Conservation (phyloP, 108 stramenopile genomes). For the Skeletonema grethae region DNA sequence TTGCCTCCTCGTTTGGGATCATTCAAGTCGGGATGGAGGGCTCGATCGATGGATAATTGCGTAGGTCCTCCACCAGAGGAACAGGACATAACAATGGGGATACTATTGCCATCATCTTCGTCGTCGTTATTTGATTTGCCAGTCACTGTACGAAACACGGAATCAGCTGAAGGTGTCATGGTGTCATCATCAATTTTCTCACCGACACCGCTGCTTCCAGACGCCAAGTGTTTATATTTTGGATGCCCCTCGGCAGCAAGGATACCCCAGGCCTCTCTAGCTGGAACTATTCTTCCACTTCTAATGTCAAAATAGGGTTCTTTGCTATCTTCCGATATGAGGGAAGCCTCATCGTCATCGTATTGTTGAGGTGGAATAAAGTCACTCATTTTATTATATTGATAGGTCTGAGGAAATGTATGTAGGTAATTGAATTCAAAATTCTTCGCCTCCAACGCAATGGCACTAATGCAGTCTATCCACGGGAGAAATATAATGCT, state of each 20-base stretch:
- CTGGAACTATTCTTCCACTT: conserved; percentile 22
- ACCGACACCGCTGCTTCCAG: not conserved
- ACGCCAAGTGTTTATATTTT: conserved; percentile 8
- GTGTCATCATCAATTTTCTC: not conserved
- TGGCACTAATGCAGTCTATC: no score
- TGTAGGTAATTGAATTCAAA: not conserved
- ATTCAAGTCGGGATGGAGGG: conserved; percentile 24
- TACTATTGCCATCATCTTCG: not conserved
- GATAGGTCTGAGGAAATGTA: not conserved
- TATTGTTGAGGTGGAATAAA: conserved; percentile 6
- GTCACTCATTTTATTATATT: conserved; percentile 1
- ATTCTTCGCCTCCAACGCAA: not conserved
- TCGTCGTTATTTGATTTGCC: conserved; percentile 1
- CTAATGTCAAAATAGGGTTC: conserved; percentile 35
- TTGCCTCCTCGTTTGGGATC: conserved; percentile 1
- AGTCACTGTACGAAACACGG: conserved; percentile 15
- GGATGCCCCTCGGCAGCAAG: conserved; percentile 25
- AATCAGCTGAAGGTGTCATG: not conserved
- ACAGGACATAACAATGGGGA: not conserved
- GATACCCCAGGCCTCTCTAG: conserved; percentile 31
- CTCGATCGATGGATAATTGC: conserved; percentile 37
- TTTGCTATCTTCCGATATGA: conserved; percentile 26
- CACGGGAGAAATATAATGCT: no score
- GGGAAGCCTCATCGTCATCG: conserved; percentile 5
- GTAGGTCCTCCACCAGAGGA: conserved; percentile 21